phyloP scores from a whole-genome alignment of 768 basidiomycete species.

The Phylloporus scabripes region DNA sequence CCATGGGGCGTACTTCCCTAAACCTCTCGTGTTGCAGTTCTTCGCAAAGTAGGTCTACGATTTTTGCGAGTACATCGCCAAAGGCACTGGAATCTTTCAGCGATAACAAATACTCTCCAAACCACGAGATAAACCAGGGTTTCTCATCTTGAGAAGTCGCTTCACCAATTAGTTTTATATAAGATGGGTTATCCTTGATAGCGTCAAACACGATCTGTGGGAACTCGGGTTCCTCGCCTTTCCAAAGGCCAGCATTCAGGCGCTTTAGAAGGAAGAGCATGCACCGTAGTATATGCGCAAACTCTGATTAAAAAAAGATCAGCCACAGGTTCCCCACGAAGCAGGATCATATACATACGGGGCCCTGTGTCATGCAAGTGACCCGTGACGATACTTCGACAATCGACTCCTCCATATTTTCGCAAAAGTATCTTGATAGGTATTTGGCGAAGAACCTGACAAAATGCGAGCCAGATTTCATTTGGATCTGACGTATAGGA shows the following conservation, averaged over 20 bases:
- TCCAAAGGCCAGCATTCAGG: slow-evolving; percentile 58
- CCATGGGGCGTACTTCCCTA: slow-evolving; percentile 48
- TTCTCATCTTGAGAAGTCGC: slow-evolving; percentile 29
- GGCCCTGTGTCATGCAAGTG: slow-evolving; percentile 57
- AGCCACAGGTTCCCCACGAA: background rate
- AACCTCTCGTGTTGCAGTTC: slow-evolving; percentile 78
- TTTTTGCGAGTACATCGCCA: slow-evolving; percentile 66
- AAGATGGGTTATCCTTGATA: slow-evolving; percentile 71
- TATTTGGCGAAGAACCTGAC: slow-evolving; percentile 45
- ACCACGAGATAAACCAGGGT: slow-evolving; percentile 58
- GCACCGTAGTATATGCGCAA: slow-evolving; percentile 51
- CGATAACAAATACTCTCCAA: slow-evolving; percentile 57
- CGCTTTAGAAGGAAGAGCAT: slow-evolving; percentile 58
- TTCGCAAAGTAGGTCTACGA: slow-evolving; percentile 70
- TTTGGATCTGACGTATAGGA: slow-evolving; percentile 35
- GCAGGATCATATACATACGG: slow-evolving; percentile 42
- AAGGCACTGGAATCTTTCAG: slow-evolving; percentile 44
- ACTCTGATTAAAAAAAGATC: slow-evolving; percentile 40
- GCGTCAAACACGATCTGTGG: slow-evolving; percentile 77
- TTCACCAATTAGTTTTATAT: slow-evolving; percentile 41
- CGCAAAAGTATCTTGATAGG: slow-evolving; percentile 41
- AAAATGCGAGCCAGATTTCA: slow-evolving; percentile 51
- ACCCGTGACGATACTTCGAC: slow-evolving; percentile 50
- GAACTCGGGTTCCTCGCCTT: slow-evolving; percentile 61
- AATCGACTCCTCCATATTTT: slow-evolving; percentile 33